Evolutionary conservation across 331 rosid genomes (phyloP).

Genomic region (Saraca asoca): DNA sequence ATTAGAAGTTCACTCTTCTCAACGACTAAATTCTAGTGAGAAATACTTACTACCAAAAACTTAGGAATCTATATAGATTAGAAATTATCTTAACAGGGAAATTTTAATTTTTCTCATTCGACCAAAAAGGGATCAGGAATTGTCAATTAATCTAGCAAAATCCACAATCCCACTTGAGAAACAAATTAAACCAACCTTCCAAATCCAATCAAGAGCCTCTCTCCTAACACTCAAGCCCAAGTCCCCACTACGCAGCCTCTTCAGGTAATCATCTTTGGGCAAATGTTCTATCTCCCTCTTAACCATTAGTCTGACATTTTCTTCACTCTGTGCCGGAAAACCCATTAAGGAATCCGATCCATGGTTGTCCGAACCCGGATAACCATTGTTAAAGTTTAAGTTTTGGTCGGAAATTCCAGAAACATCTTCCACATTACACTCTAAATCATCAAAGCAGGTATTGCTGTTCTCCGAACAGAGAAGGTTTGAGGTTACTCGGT

Average conservation of each 20-base stretch:
- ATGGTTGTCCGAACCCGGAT: slow-evolving; percentile 30
- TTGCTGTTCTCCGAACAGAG: slow-evolving; percentile 50
- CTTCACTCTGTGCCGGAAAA: slow-evolving; percentile 50
- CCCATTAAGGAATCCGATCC: slow-evolving; percentile 52
- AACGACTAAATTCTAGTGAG: slow-evolving; percentile 36
- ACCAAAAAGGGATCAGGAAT: neutral
- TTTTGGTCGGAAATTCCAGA: slow-evolving; percentile 41
- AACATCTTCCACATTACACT: slow-evolving; percentile 41
- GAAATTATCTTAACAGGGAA: neutral
- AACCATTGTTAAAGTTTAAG: slow-evolving; percentile 24
- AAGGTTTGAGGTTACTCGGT: slow-evolving; percentile 46
- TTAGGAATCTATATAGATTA: slow-evolving; percentile 25
- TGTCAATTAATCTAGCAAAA: slow-evolving; percentile 25
- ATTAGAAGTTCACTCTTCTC: slow-evolving; percentile 9
- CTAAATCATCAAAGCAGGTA: slow-evolving; percentile 51
- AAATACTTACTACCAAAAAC: slow-evolving; percentile 24
- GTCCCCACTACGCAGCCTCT: slow-evolving; percentile 62
- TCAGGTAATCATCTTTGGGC: slow-evolving; percentile 66
- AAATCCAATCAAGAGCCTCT: slow-evolving; percentile 83
- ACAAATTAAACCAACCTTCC: slow-evolving; percentile 54
- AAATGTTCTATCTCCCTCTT: slow-evolving; percentile 72
- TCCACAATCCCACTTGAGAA: slow-evolving; percentile 10
- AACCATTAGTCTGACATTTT: slow-evolving; percentile 51
- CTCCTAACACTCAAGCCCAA: slow-evolving; percentile 62
- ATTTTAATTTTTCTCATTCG: neutral